Evolutionary conservation across 768 basidiomycete species (phyloP).

Genomic region (Russula earlei): DNA sequence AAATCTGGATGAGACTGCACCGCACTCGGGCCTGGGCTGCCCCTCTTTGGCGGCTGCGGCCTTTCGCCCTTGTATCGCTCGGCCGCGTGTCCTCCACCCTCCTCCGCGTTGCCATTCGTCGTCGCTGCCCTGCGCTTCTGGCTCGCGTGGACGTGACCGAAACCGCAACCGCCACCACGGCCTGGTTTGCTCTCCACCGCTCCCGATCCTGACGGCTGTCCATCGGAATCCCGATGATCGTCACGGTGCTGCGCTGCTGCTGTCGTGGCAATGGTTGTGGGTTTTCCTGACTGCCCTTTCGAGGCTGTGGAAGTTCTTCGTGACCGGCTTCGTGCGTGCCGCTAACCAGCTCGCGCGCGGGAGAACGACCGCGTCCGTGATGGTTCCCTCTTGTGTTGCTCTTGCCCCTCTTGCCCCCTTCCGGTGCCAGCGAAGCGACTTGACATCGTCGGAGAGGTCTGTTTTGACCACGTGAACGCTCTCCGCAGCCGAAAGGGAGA

Average conservation of each 20-base stretch:
- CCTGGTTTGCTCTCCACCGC: neutral
- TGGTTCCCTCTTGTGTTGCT: neutral
- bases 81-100: neutral
- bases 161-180: neutral
- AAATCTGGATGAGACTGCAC: conserved; percentile 18
- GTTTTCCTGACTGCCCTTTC: neutral
- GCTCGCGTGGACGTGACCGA: neutral
- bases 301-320: neutral
- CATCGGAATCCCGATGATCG: neutral
- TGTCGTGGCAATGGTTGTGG: neutral
- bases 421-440: neutral
- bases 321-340: neutral
- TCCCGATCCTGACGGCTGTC: neutral
- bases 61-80: neutral
- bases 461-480: neutral
- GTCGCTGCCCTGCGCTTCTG: neutral
- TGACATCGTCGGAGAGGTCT: neutral
- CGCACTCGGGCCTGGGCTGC: neutral
- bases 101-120: neutral
- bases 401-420: neutral
- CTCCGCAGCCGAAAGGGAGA: neutral
- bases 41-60: neutral
- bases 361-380: neutral
- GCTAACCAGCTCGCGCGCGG: neutral
- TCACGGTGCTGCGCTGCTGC: neutral